phyloP scores from a whole-genome alignment of 805 yeast genomes.

The Blastobotrys attinorum region DNA sequence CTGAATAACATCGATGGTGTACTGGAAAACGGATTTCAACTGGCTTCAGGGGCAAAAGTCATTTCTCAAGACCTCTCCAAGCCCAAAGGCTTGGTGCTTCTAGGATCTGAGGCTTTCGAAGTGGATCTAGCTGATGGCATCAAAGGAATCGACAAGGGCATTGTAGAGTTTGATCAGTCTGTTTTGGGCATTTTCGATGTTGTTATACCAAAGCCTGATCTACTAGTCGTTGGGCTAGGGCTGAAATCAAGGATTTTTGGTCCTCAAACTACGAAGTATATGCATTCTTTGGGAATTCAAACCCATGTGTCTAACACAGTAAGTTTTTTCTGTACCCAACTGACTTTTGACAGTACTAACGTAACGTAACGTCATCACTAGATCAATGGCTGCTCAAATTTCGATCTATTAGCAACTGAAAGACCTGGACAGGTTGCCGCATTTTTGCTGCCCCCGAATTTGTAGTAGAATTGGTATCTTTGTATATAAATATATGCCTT shows the following conservation, averaged over 20 bases:
- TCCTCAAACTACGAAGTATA: slow-evolving; percentile 41
- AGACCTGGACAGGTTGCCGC: slow-evolving; percentile 71
- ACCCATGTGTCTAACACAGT: slow-evolving; percentile 59
- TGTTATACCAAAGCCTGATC: slow-evolving; percentile 70
- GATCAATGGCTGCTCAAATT: slow-evolving; percentile 31
- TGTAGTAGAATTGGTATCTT: too few relatives aligned
- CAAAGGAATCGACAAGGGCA: slow-evolving; percentile 42
- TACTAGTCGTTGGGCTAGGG: slow-evolving; percentile 67
- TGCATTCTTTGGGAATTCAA: slow-evolving; percentile 58
- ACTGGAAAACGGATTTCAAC: slow-evolving; percentile 48
- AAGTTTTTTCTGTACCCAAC: neutral
- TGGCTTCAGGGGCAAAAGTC: slow-evolving; percentile 46
- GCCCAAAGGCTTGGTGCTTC: slow-evolving; percentile 24
- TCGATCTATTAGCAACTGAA: slow-evolving; percentile 72
- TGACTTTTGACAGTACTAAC: too few relatives aligned
- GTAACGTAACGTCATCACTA: slow-evolving; percentile 1
- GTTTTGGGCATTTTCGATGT: slow-evolving; percentile 43
- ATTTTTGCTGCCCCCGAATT: slow-evolving; percentile 59
- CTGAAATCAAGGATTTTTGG: slow-evolving; percentile 53
- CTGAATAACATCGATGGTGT: slow-evolving; percentile 45
- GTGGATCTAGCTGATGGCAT: slow-evolving; percentile 37
- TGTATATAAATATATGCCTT: too few relatives aligned
- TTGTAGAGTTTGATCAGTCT: slow-evolving; percentile 44
- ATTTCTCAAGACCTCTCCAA: slow-evolving; percentile 25
- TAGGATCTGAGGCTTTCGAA: slow-evolving; percentile 50